Base-by-base conservation (phyloP, 2,329 filamentous ascomycete genomes). In the Fusarium brachygibbosum region DNA sequence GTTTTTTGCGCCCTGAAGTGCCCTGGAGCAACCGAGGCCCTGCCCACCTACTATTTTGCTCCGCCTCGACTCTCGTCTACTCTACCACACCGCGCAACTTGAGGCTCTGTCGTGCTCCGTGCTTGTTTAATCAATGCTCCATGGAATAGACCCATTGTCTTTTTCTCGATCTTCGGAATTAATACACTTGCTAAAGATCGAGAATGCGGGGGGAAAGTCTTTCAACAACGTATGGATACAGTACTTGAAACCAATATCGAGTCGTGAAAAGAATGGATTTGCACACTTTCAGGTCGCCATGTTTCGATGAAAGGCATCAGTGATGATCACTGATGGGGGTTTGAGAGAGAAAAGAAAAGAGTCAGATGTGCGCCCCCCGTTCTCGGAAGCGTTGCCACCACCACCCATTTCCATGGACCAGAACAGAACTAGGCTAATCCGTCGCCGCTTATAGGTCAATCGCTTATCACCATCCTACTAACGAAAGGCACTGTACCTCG, bases 351-450 rank as follows among this genome's bases (percentile, higher is more conserved):
- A 35, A 14, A 21, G 14, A 34, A 45, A 55, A 58, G 69, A 71
- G 63, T 71, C 62, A 72, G 66, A 68, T 48, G 55, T 23, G 16
- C 25, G 32, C 35, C 6, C 54, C 63, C 70, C 70, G 70, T 71
- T 72, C 51, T 72, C 66, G 69, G 69, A 72, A 48, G 46, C 29
- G 44, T 56, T 44, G 66, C 63, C 69, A 72, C 58, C 42, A 63
- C 63, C 69, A 72, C 58, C 42, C 63, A 37, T 57, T 63, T 48
- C 46, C 41, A 9, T 32, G 23, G 23, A 29, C 29, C 29, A 6
- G 29, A 28, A 28, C 42, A 21, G 19, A 23, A 40, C 61, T 58
- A 55, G 63, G 52, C 69, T 55, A 72, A 68, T 70, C 55, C n/a
- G n/a, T 28, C 48, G 32, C 28, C 25, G 41, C 50, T 65, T 7